Evolutionary conservation across 192 early-diverging fungal genomes (phyloP).

Genomic region (Coemansia sp.): DNA sequence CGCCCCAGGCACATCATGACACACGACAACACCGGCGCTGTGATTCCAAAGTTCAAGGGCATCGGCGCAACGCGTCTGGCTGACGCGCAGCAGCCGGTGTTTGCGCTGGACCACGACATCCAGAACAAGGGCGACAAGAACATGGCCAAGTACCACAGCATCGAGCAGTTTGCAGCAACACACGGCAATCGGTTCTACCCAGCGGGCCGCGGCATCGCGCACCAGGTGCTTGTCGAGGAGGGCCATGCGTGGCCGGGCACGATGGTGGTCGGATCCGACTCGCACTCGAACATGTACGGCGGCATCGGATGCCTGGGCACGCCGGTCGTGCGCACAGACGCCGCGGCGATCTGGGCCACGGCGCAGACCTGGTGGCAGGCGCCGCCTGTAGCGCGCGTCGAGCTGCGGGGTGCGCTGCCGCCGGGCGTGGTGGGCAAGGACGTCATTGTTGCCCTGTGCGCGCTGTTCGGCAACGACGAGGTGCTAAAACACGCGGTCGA

Average conservation of each 20-base stretch:
- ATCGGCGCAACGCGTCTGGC: conserved; percentile 86
- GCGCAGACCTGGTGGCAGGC: conserved; percentile 99
- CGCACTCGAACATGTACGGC: conserved; percentile 99
- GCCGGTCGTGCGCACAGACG: conserved; percentile 96
- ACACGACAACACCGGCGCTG: conserved; percentile 96
- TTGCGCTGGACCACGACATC: conserved; percentile 98
- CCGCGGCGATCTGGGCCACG: conserved; percentile 97
- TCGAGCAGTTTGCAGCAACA: conserved; percentile 76
- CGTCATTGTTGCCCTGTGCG: conserved; percentile 92
- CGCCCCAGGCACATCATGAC: conserved; percentile 91
- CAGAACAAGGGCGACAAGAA: conserved; percentile 97
- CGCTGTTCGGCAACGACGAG: conserved; percentile 88
- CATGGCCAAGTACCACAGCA: conserved; percentile 77
- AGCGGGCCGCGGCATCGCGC: conserved; percentile 95
- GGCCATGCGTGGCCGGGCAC: conserved; percentile 93
- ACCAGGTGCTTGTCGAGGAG: conserved; percentile 97
- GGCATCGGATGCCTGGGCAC: conserved; percentile 94
- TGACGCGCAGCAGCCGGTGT: conserved; percentile 80
- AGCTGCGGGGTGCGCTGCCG: conserved; percentile 72
- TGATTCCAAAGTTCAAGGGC: conserved; percentile 87
- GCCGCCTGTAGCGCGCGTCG: conserved; percentile 89
- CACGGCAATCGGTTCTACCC: conserved; percentile 91
- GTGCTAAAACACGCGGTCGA: conserved; percentile 97
- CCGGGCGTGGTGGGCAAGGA: conserved; percentile 94
- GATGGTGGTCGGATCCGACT: conserved; percentile 95